Evolutionary conservation across 2,329 filamentous ascomycete species (phyloP).

Genomic region (Arthrobotrys megalospora): DNA sequence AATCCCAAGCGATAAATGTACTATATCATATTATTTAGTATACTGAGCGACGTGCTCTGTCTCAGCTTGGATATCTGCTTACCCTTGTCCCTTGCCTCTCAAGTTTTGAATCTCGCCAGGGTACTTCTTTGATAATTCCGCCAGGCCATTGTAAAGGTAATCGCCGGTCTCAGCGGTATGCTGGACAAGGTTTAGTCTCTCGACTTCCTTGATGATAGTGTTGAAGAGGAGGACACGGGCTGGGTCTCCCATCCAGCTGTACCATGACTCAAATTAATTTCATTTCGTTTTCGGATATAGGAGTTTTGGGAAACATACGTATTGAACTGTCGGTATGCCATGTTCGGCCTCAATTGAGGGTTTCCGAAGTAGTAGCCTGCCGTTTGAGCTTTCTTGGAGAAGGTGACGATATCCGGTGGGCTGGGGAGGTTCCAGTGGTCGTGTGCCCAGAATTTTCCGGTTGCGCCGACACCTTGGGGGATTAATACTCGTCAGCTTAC

Average conservation of each 20-base stretch:
- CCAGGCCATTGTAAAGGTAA: conserved; percentile 81
- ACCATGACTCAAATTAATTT: not conserved
- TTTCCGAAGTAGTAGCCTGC: conserved; percentile 93
- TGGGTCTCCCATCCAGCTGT: conserved; percentile 89
- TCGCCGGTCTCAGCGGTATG: conserved; percentile 82
- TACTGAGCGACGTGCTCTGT: not conserved
- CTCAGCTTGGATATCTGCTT: not conserved
- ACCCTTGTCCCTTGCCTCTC: conserved; percentile 84
- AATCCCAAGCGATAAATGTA: conserved; percentile 94
- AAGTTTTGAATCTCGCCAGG: conserved; percentile 86
- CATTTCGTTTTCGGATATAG: not conserved
- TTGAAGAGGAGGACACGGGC: conserved; percentile 87
- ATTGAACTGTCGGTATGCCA: conserved; percentile 96
- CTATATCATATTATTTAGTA: conserved; percentile 12
- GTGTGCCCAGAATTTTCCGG: conserved; percentile 96
- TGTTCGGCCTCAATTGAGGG: conserved; percentile 84
- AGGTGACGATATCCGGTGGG: conserved; percentile 93
- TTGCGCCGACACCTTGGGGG: conserved; percentile 77
- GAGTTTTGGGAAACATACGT: conserved; percentile 70
- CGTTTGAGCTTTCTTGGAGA: conserved; percentile 94
- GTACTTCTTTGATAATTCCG: conserved; percentile 78
- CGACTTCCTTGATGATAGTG: conserved; percentile 85
- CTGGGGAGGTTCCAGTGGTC: conserved; percentile 88
- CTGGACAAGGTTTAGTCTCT: conserved; percentile 81
- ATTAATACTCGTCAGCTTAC: conserved; percentile 12